Percentiles rank a stretch among this genome's conserved stretches.
Conservation (phyloP, 2,329 filamentous ascomycete genomes). For the Cercospora sp. region DNA sequence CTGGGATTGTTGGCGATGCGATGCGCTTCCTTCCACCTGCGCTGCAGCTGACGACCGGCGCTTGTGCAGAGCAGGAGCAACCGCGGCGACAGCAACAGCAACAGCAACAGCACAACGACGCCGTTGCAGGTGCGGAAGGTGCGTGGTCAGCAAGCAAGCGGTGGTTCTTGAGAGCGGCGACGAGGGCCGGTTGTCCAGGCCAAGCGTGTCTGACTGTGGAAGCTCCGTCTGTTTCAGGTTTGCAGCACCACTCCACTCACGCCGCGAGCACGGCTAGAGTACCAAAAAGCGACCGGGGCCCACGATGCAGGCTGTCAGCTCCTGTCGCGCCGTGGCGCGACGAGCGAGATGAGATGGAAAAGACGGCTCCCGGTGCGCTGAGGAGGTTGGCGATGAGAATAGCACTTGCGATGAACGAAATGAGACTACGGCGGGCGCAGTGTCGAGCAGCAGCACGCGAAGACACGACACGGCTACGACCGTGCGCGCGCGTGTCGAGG, state of each 20-base stretch:
- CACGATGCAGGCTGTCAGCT: background rate
- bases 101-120: background rate
- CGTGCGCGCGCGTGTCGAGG: background rate
- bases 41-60: slow-evolving; percentile 1
- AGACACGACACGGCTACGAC: background rate
- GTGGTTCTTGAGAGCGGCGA: background rate
- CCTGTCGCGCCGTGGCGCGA: background rate
- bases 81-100: background rate
- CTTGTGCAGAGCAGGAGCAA: slow-evolving; percentile 1
- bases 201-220: slow-evolving; percentile 8
- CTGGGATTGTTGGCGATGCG: background rate
- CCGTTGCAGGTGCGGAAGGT: background rate
- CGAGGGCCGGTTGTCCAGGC: background rate
- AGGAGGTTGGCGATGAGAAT: background rate
- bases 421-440: background rate
- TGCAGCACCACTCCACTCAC: background rate
- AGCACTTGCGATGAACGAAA: background rate
- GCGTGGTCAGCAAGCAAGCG: background rate
- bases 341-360: background rate
- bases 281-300: background rate
- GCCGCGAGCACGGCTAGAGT: background rate
- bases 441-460: background rate
- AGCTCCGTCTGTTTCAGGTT: slow-evolving; percentile 11
- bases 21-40: background rate
- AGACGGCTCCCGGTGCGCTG: background rate